Base-by-base conservation (phyloP, 2,329 filamentous ascomycete genomes). In the Alternaria arbusti region DNA sequence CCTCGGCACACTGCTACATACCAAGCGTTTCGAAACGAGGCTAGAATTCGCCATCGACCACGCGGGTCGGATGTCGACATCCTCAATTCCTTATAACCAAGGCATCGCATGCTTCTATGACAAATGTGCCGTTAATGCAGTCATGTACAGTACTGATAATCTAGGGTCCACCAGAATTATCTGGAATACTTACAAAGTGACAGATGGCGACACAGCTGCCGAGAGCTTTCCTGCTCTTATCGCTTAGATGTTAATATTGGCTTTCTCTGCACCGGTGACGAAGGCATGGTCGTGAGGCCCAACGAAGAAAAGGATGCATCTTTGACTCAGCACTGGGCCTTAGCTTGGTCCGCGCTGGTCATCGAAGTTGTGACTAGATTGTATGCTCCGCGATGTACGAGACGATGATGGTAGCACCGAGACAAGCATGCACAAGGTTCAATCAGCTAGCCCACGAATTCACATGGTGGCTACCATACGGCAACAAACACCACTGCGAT, bases 11-110 rank as follows among this genome's bases (percentile, higher is more conserved):
- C 36, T 56, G 49, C 52, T n/a, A 58, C 49, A 45, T 44, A 49
- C 43, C 28, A 47, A 44, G 50, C 58, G 49, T 59, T 58, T 56
- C 40, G 55, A 61, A 57, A 54, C 20, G 23, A 20, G 30, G 17
- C 49, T 36, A 52, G 20, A 52, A 40, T 25, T 40, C 36, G 30
- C 49, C 7, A 25, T 52, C 36, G 20, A 15, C 30, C 49, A 52
- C 30, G 30, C 30, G 20, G 22, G 17, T n/a, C 20, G 49, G 28
- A 6, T 12, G 49, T 40, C 20, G 20, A 40, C 30, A 52, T n/a
- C 17, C 28, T n/a, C 5, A 20, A 45, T 22, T 51, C 49, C 49
- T 52, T 25, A 52, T 52, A 25, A 36, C 10, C 28, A 12, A 52
- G 49, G 49, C 49, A 52, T 23, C 46, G 20, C 49, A 52, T 52